Percentiles rank a stretch among this genome's conserved stretches.
phyloP scores from a whole-genome alignment of 2,329 filamentous ascomycete species.

The Phaeosphaeria sp. region DNA sequence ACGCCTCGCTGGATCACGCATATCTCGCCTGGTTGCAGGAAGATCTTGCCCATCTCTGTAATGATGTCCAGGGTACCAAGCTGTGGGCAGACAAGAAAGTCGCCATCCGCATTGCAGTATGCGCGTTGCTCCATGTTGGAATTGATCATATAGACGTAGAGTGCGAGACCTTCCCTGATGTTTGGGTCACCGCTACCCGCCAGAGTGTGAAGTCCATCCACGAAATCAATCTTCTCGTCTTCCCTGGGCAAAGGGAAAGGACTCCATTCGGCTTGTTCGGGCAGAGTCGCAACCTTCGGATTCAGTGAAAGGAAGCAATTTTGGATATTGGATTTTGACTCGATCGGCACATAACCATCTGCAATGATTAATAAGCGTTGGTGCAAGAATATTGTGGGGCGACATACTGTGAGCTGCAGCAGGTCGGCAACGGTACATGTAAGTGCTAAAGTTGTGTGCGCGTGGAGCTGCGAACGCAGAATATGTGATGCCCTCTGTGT shows the following conservation, averaged over 20 bases:
- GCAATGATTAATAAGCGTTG: constrained; percentile 5
- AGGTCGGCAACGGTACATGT: constrained; percentile 54
- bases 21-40: constrained; percentile 48
- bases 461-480: constrained; percentile 54
- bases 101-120: constrained; percentile 54
- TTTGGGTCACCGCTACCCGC: constrained; percentile 60
- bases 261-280: constrained; percentile 59
- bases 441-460: constrained; percentile 52
- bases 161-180: constrained; percentile 57
- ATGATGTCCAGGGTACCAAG: constrained; percentile 47
- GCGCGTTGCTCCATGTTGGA: constrained; percentile 54
- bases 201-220: constrained; percentile 57
- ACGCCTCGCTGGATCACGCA: constrained; percentile 52
- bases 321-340: constrained; percentile 44
- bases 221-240: constrained; percentile 53
- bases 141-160: constrained; percentile 59
- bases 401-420: constrained; percentile 50
- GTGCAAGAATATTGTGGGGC: neutral
- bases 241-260: constrained; percentile 49
- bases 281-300: constrained; percentile 55
- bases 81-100: constrained; percentile 47
- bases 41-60: constrained; percentile 49
- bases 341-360: constrained; percentile 36
- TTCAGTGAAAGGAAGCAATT: constrained; percentile 57
- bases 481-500: constrained; percentile 55